Base-by-base conservation (phyloP, 495 filamentous ascomycete genomes). In the Aspergillus bridgeri region DNA sequence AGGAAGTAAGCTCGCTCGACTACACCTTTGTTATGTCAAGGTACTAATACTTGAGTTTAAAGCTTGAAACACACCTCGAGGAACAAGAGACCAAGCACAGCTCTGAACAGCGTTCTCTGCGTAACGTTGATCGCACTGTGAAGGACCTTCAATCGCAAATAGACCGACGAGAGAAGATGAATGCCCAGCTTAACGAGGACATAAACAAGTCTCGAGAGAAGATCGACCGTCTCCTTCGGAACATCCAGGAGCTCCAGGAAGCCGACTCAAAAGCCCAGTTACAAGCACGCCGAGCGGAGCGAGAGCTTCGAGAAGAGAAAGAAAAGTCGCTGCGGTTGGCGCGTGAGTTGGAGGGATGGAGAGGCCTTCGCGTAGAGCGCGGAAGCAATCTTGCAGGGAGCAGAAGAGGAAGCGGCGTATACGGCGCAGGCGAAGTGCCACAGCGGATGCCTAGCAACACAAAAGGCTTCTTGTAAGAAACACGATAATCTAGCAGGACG, bases 31-130 rank as follows among this genome's bases (percentile, higher is more conserved):
- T 54, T 15, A 24, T 29, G 18, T 2, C 19, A 27, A 20, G 20
- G 46, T 60, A 19, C 62, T 71, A 66, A 71, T 43, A 33, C 6
- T 8, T 24, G 6, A n/a, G 23, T 33, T 38, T 42, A 47, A 62
- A 98, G 92, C 87, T 98, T 54, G 94, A 98, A 76, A 82, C 84
- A n/a, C 86, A 92, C 59, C 86, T 98, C 22, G 94, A 98, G 75
- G 79, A 83, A 9, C 88, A 95, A 59, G 90, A 96, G 67, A 81
- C 77, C 42, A 85, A 89, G 62, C 85, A 88, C 50, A 85, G 79
- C 63, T 84, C 89, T 55, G 90, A 91, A 48, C 86, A 90, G 60
- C 89, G 94, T 50, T 92, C 89, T 38, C 83, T 91, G 23, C 92
- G 94, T 63, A 96, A 95, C 67, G 86, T 97, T 46, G 94, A 98